These are phyloP conservation scores for Fusarium guadeloupense DNA, from an alignment of 2,329 filamentous ascomycete species.

Conservation along the genomic window DNA sequence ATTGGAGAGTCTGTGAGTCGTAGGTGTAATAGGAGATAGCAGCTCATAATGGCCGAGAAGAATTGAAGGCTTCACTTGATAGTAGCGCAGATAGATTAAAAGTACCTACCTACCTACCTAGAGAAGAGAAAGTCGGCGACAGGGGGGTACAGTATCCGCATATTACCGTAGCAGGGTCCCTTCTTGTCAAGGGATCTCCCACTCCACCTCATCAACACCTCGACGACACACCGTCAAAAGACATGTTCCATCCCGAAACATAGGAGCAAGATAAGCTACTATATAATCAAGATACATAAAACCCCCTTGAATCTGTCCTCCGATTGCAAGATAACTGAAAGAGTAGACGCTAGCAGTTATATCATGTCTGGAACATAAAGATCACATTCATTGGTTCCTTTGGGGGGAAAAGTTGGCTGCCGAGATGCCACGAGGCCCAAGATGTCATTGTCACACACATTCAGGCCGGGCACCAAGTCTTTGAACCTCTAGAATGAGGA, in stretches of 20 bases:
- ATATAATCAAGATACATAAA: neutral
- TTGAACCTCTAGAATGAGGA: neutral
- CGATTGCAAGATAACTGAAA: too few species aligned
- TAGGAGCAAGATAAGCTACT: too few species aligned
- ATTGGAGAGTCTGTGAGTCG: neutral
- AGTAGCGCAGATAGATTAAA: neutral
- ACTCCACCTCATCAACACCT: slow-evolving; percentile 30
- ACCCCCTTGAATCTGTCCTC: too few species aligned
- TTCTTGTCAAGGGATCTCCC: slow-evolving; percentile 25
- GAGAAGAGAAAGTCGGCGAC: neutral
- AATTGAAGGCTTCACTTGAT: neutral
- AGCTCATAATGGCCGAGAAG: neutral
- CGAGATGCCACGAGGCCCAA: slow-evolving; percentile 34
- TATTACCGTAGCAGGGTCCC: slow-evolving; percentile 10
- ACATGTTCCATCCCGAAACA: slow-evolving; percentile 28
- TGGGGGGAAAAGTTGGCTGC: neutral
- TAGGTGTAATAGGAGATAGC: neutral
- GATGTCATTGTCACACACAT: slow-evolving; percentile 39
- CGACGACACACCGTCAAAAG: slow-evolving; percentile 35
- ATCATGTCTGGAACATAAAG: neutral
- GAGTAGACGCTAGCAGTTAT: neutral
- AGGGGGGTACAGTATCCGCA: neutral
- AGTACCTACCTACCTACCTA: too few species aligned
- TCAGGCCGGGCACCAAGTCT: slow-evolving; percentile 14
- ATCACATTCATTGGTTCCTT: too few species aligned